Conservation (phyloP, 495 filamentous ascomycete species). For the Annulohypoxylon moriforme region DNA sequence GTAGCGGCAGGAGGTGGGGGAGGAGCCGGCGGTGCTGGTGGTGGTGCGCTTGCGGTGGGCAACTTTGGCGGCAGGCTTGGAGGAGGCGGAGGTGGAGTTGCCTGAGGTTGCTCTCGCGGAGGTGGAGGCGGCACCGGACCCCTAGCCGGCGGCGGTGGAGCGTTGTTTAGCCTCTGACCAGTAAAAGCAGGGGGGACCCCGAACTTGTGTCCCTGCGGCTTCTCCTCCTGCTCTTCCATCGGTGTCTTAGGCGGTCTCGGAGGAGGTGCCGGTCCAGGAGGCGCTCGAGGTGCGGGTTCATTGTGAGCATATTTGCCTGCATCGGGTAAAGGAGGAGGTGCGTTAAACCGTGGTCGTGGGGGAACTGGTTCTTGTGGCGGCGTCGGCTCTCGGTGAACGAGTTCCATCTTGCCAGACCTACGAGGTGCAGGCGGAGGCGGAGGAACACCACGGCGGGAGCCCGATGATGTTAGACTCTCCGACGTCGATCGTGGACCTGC, state of each 20-base stretch:
- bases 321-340: conserved; percentile 85
- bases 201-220: conserved; percentile 64
- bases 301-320: conserved; percentile 81
- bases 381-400: conserved; percentile 62
- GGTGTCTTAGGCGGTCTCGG: conserved; percentile 89
- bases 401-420: conserved; percentile 63
- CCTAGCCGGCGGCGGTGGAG: conserved; percentile 80
- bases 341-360: conserved; percentile 74
- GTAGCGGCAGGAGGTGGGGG: conserved; percentile 46
- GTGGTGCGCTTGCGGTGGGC: conserved; percentile 67
- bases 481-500: conserved; percentile 76
- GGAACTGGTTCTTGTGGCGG: conserved; percentile 67
- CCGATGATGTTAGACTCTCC: conserved; percentile 41
- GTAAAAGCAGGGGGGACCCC: conserved; percentile 86
- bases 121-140: conserved; percentile 74
- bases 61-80: conserved; percentile 77
- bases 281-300: conserved; percentile 66
- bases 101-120: conserved; percentile 63
- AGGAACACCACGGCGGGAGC: conserved; percentile 58
- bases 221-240: conserved; percentile 69
- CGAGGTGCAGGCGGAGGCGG: conserved; percentile 84
- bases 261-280: conserved; percentile 82
- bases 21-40: conserved; percentile 70
- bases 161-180: conserved; percentile 67
- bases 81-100: conserved; percentile 60